Evolutionary conservation across 2,329 filamentous ascomycete species (phyloP).

Genomic region (Didymella keratinophila): DNA sequence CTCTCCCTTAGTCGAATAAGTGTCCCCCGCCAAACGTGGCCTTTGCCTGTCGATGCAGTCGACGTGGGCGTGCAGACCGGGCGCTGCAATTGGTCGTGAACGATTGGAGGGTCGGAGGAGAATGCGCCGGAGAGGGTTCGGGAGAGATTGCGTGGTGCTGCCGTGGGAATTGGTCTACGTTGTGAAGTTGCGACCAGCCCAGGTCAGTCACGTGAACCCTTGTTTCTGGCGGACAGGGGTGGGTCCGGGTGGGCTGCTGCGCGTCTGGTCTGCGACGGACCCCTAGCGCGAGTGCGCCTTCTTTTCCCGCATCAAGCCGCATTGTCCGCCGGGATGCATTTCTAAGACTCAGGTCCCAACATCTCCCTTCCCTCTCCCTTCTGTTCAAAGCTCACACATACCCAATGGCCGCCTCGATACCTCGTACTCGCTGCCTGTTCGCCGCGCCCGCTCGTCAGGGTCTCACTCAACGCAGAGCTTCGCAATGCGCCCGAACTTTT

Average conservation of each 20-base stretch:
- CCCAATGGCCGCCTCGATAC: slow-evolving; percentile 45
- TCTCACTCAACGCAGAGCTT: slow-evolving; percentile 26
- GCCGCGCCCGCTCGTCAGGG: slow-evolving; percentile 30
- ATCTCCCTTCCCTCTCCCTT: not conserved
- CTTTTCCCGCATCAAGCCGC: too few species aligned
- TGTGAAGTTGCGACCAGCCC: slow-evolving; percentile 41
- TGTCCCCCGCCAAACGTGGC: slow-evolving; percentile 49
- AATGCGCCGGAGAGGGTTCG: slow-evolving; percentile 19
- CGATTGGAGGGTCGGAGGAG: slow-evolving; percentile 12
- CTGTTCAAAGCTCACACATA: not conserved
- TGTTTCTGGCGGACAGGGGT: slow-evolving; percentile 41
- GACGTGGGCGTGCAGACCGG: slow-evolving; percentile 12
- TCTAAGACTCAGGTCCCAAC: slow-evolving; percentile 7
- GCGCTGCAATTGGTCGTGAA: slow-evolving; percentile 15
- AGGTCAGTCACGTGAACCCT: slow-evolving; percentile 8
- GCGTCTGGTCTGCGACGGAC: slow-evolving; percentile 1
- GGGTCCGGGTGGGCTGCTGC: slow-evolving; percentile 3
- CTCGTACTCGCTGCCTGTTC: slow-evolving; percentile 44
- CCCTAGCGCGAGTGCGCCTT: slow-evolving; percentile 17
- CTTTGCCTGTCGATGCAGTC: slow-evolving; percentile 32
- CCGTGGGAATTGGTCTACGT: slow-evolving; percentile 44
- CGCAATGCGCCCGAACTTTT: slow-evolving; percentile 38
- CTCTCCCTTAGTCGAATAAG: slow-evolving; percentile 32
- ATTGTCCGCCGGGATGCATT: not conserved
- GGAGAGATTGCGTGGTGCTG: slow-evolving; percentile 22